These are phyloP conservation scores for Rhizopogon vesiculosus DNA, from an alignment of 768 basidiomycete species.

Conservation along the genomic window DNA sequence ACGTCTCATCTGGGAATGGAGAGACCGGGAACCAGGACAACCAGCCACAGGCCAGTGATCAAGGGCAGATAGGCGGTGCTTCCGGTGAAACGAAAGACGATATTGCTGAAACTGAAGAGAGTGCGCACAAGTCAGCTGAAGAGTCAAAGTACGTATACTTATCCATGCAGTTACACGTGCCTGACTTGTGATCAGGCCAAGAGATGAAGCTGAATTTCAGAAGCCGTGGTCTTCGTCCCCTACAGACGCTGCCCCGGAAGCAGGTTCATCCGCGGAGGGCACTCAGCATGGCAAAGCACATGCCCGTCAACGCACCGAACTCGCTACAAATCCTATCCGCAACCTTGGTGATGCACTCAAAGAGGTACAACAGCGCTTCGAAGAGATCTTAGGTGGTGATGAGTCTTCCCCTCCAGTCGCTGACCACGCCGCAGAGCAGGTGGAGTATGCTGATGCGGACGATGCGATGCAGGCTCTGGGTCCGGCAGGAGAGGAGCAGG, in stretches of 20 bases:
- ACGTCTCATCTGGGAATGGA: slow-evolving; percentile 26
- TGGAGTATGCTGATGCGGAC: slow-evolving; percentile 77
- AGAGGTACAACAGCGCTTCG: slow-evolving; percentile 78
- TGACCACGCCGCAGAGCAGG: slow-evolving; percentile 39
- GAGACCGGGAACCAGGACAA: slow-evolving; percentile 11
- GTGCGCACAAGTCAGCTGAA: slow-evolving; percentile 24
- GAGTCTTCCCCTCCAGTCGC: slow-evolving; percentile 29
- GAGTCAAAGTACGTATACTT: slow-evolving; percentile 10
- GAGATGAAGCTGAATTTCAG: slow-evolving; percentile 3
- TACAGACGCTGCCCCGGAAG: slow-evolving; percentile 10
- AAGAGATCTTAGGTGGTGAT: slow-evolving; percentile 63
- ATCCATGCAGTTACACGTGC: not conserved
- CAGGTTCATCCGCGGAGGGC: slow-evolving; percentile 36
- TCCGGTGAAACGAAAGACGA: slow-evolving; percentile 7
- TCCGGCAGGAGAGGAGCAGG: slow-evolving; percentile 78
- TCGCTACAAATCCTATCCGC: slow-evolving; percentile 55
- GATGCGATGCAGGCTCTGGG: slow-evolving; percentile 87
- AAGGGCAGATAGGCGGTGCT: slow-evolving; percentile 16
- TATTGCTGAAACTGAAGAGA: slow-evolving; percentile 12
- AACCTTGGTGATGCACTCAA: slow-evolving; percentile 80
- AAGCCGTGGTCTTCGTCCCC: not conserved
- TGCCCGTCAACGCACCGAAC: slow-evolving; percentile 34
- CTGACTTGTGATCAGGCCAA: not conserved
- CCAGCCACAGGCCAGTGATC: slow-evolving; percentile 13
- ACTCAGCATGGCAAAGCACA: slow-evolving; percentile 40